Evolutionary conservation across 257 asterid genomes (phyloP).

Genomic region (Solanum pimpinellifolium): DNA sequence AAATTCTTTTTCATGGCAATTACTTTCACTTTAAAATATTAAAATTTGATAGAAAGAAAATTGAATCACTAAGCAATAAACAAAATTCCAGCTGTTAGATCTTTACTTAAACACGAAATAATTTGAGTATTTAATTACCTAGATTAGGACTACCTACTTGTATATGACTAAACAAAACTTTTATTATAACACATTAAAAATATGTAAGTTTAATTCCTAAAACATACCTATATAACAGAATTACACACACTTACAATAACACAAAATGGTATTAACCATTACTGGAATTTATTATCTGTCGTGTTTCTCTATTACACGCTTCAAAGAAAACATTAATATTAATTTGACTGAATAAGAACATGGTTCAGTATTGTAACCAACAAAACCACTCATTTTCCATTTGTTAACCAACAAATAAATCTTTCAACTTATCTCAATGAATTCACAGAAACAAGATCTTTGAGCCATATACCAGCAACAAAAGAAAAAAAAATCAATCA

Average conservation of each 20-base stretch:
- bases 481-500: background rate
- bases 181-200: background rate
- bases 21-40: background rate
- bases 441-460: background rate
- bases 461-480: background rate
- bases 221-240: background rate
- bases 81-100: background rate
- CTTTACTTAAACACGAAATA: background rate
- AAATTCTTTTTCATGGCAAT: background rate
- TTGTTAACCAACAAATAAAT: background rate
- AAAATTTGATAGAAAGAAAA: background rate
- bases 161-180: background rate
- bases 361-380: background rate
- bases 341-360: background rate
- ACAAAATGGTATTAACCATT: background rate
- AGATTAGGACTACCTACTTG: background rate
- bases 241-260: background rate
- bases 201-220: background rate
- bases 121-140: background rate
- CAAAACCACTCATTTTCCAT: background rate
- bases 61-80: background rate
- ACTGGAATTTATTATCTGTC: background rate
- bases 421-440: background rate
- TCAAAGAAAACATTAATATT: background rate
- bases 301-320: background rate